phyloP scores from a whole-genome alignment of 2,329 filamentous ascomycete genomes.

The Ambrosiella xylebori region DNA sequence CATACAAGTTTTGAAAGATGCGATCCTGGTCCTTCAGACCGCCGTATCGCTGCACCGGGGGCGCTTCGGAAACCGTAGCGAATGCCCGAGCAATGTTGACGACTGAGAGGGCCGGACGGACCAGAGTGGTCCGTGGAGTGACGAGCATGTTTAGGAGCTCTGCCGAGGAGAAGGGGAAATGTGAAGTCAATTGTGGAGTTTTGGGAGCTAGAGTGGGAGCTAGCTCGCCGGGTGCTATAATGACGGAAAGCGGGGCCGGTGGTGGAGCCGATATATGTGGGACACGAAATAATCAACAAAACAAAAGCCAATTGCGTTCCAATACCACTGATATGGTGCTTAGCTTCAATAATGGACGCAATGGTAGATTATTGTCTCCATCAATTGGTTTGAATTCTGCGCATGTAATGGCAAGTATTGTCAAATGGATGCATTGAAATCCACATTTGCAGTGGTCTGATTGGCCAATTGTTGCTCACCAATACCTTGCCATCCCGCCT shows the following conservation, averaged over 20 bases:
- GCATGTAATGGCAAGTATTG: neutral
- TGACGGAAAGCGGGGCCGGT: neutral
- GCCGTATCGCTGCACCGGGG: constrained; percentile 52
- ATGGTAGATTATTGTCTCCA: neutral
- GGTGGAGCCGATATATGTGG: neutral
- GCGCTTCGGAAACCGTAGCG: constrained; percentile 60
- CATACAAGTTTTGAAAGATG: constrained; percentile 98
- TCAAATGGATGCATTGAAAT: constrained; percentile 15
- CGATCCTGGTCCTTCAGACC: constrained; percentile 90
- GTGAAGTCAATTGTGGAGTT: neutral
- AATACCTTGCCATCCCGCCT: constrained; percentile 5
- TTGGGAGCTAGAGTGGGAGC: neutral
- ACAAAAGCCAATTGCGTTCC: neutral
- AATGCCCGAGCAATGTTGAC: constrained; percentile 44
- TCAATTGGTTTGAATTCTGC: neutral
- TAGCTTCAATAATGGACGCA: neutral
- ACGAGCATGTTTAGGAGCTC: constrained; percentile 25
- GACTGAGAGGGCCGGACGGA: constrained; percentile 21
- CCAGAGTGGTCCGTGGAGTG: constrained; percentile 23
- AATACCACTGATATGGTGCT: too few species aligned
- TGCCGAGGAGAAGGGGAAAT: neutral
- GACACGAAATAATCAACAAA: neutral
- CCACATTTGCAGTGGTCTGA: constrained; percentile 18
- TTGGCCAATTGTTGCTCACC: constrained; percentile 23
- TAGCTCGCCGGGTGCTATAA: neutral